Base-by-base conservation (phyloP, 2,329 filamentous ascomycete genomes). In the Fusarium brachygibbosum region DNA sequence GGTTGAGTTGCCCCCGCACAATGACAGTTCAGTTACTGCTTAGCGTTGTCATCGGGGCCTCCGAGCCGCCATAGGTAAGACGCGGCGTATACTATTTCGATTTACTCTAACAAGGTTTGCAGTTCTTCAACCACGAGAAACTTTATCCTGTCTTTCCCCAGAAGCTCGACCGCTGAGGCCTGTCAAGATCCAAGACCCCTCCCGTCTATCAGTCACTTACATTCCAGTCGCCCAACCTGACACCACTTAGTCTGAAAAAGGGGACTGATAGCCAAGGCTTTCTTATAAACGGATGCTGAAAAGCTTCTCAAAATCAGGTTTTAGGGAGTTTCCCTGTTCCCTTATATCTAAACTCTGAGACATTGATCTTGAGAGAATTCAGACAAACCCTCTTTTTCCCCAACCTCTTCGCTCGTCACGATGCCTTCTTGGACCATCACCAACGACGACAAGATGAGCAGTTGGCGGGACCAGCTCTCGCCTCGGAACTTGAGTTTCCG, bases 381-480 rank as follows among this genome's bases (percentile, higher is more conserved):
- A n/a, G 46, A 37, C 46, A 28, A 37, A 19, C 32, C 35, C 48
- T 51, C 35, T 42, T 58, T 37, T 21, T 38, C 41, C 44, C 57
- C 44, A 63, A 58, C 44, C 38, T 49, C 59, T 21, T 55, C 37
- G 60, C 42, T 61, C 42, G 45, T 52, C 51, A 59, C 49, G 44
- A 69, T 68, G 69, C 57, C 66, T 60, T 62, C 63, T 55, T 66
- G 69, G 57, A 54, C 46, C 50, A 48, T 46, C 54, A 66, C 37
- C 37, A 59, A 50, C 44, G 69, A 72, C 8, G 67, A 70, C 42
- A 72, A 72, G 58, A 46, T 68, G 48, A 72, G 62, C 21, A 60
- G 67, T 56, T 72, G 70, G 70, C 68, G 57, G 52, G 70, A 72
- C 50, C 70, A 72, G 31, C 38, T 71, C 44, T 72, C 64, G 9